A percentile compares a stretch with the other conserved stretches of the same genome.
Conservation (phyloP, 2,329 filamentous ascomycete species). For the Magnaporthiopsis poae region DNA sequence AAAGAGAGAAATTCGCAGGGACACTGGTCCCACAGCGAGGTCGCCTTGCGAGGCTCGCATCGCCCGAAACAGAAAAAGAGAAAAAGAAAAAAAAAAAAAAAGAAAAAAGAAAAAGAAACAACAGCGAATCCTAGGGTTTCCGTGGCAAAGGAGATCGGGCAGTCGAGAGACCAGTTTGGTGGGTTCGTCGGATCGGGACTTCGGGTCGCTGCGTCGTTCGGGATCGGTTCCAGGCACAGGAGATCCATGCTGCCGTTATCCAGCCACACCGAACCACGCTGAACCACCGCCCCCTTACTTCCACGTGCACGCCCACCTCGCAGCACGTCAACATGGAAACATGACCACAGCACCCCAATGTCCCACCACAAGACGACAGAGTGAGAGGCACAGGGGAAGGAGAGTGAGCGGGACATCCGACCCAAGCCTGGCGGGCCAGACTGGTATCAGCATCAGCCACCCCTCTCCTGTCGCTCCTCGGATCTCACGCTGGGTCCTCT, state of each 20-base stretch:
- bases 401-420: neutral
- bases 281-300: neutral
- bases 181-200: neutral
- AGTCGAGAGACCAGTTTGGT: neutral
- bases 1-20: neutral
- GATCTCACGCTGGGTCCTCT: neutral
- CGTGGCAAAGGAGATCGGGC: neutral
- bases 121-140: neutral
- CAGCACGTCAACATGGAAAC: neutral
- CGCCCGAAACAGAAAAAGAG: neutral
- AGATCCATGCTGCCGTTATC: neutral
- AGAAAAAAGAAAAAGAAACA: neutral
- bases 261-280: neutral
- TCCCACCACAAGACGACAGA: neutral
- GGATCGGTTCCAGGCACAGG: neutral
- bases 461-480: neutral
- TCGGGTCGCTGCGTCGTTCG: neutral
- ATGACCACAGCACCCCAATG: neutral
- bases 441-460: neutral
- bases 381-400: neutral
- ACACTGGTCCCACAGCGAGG: neutral
- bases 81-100: neutral
- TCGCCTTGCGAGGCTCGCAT: neutral
- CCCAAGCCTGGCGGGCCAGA: neutral
- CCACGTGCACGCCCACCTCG: neutral